Evolutionary conservation across 371 early-diverging fungal genomes (phyloP), one percentile per base, ranked within the genome.

Genomic region (Mucor mucedo): DNA sequence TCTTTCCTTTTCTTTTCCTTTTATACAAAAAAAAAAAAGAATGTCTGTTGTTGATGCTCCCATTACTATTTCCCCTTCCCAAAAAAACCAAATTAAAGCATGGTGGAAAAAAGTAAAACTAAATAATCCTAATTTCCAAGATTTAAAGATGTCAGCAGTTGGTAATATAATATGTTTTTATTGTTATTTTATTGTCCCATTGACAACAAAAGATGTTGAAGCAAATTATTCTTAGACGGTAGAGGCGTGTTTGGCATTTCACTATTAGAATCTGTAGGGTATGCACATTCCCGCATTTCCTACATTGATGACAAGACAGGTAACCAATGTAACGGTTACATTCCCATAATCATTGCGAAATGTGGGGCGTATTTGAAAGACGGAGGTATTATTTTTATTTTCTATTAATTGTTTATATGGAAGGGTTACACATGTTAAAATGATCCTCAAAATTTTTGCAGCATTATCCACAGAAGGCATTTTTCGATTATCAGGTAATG

Each of bases 401-500:
- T 13, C 27, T 11, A 5, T 9, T 30, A 10, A 21, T 21, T 49
- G 35, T 29, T 58, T 52, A 49, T 11, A 14, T 44, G 5, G 44
- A 41, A 41, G 5, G 44, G 50, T 50, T 50, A 50, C 50, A 50
- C 50, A 32, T 32, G 44, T 39, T 8, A 7, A 41, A 8, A 52
- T 50, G 10, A 30, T 7, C 7, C 16, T 11, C 47, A 7, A 21
- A 16, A 21, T 21, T 49, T 52, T 40, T n/a, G 27, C 70, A 79
- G 78, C 72, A 35, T 58, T 76, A 28, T 55, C 53, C 28, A 68
- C 77, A 53, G 82, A 66, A 74, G 89, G 89, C 9, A 81, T 89
- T 42, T 89, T 89, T 70, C 84, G 89, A 27, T 68, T 89, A 33
- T 83, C 83, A 42, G 89, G 89, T 30, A 86, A 85, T 60, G 77